Evolutionary conservation across 1,284 basidiomycete genomes (phyloP).

Genomic region (Mixia osmundae): DNA sequence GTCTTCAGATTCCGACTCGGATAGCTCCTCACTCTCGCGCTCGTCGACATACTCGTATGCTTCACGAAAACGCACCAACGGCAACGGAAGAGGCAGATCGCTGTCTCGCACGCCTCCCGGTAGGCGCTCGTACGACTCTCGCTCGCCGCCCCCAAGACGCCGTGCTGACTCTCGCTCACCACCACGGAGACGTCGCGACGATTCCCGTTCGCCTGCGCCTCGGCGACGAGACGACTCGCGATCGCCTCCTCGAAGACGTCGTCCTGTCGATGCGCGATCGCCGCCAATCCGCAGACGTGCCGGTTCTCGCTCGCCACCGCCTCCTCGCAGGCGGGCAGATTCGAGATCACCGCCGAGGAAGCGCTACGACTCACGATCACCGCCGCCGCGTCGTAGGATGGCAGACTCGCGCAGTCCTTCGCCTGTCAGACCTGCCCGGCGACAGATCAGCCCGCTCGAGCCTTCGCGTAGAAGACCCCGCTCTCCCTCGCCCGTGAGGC

Average conservation of each 20-base stretch:
- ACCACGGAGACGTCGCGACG: background rate
- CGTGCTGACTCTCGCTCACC: background rate
- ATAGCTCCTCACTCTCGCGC: background rate
- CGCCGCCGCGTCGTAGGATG: no score
- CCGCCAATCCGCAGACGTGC: background rate
- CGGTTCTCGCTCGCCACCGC: background rate
- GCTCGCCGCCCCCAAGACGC: background rate
- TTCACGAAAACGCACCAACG: background rate
- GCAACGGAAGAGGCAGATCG: background rate
- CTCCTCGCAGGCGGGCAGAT: background rate
- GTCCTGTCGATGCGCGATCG: background rate
- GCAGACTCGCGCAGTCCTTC: no score
- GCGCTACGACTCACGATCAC: background rate
- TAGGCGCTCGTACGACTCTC: background rate
- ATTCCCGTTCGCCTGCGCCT: background rate
- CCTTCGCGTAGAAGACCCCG: background rate
- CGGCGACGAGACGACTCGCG: background rate
- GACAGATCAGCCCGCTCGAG: background rate
- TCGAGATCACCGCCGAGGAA: background rate
- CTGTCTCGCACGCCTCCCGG: background rate
- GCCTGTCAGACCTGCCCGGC: background rate
- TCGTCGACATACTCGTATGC: background rate
- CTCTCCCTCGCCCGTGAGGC: no score
- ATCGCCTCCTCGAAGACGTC: background rate
- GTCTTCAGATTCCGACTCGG: background rate